These are phyloP conservation scores for Suillus plorans DNA, from an alignment of 768 basidiomycete genomes.

Conservation along the genomic window DNA sequence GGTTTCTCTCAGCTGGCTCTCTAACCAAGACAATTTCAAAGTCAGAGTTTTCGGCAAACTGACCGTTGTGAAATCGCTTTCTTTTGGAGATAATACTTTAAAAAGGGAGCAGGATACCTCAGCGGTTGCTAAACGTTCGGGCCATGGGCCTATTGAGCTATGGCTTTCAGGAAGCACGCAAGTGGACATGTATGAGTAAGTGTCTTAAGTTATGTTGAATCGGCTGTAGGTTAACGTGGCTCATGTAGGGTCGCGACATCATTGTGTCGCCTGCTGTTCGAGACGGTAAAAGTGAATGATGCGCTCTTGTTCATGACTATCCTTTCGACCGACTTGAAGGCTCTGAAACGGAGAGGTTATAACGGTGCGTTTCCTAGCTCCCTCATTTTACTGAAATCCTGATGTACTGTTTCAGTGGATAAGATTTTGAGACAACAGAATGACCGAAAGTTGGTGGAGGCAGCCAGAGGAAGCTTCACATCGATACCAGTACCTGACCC, in stretches of 20 bases:
- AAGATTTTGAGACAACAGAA: slow-evolving; percentile 81
- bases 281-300: slow-evolving; percentile 80
- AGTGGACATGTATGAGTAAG: slow-evolving; percentile 92
- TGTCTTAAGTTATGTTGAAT: slow-evolving; percentile 17
- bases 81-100: slow-evolving; percentile 47
- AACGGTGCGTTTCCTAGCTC: slow-evolving; percentile 52
- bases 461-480: slow-evolving; percentile 31
- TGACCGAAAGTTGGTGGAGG: slow-evolving; percentile 57
- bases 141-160: slow-evolving; percentile 64
- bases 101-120: slow-evolving; percentile 67
- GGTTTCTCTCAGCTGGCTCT: slow-evolving; percentile 68
- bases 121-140: slow-evolving; percentile 59
- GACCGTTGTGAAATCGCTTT: slow-evolving; percentile 59
- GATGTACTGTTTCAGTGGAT: slow-evolving; percentile 56
- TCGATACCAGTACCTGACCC: slow-evolving; percentile 19
- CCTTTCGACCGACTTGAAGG: slow-evolving; percentile 83
- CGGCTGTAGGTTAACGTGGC: slow-evolving; percentile 8
- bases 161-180: slow-evolving; percentile 75
- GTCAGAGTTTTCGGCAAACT: slow-evolving; percentile 70
- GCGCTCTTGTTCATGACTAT: slow-evolving; percentile 91
- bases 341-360: slow-evolving; percentile 81
- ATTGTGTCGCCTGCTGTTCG: slow-evolving; percentile 77
- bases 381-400: slow-evolving; percentile 1
- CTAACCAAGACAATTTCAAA: slow-evolving; percentile 59
- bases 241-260: slow-evolving; percentile 74